These are phyloP conservation scores for Aethionema arabicum DNA, from an alignment of 345 rosid genomes.

Conservation along the genomic window DNA sequence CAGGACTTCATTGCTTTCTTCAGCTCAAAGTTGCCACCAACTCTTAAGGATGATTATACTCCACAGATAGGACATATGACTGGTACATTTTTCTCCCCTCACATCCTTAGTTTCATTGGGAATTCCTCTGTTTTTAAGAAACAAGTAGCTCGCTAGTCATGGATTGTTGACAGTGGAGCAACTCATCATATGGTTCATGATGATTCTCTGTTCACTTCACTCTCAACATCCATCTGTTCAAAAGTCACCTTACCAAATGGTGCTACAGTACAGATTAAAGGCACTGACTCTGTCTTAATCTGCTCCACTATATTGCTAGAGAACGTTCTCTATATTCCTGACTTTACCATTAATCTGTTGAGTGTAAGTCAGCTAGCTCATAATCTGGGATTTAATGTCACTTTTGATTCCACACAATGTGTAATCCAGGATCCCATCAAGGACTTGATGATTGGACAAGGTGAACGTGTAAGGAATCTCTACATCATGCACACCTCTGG, in stretches of 20 bases:
- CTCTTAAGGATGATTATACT: no score
- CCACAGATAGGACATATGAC: no score
- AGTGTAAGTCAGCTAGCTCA: neutral
- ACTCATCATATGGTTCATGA: neutral
- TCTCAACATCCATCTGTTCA: accelerated
- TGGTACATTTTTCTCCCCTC: no score
- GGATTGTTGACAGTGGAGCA: neutral
- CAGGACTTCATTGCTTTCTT: neutral
- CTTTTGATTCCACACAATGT: neutral
- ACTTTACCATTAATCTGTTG: neutral
- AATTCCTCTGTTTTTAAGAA: no score
- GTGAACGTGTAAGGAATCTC: neutral
- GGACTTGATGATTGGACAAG: neutral
- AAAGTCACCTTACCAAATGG: neutral
- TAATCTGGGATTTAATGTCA: neutral
- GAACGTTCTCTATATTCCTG: neutral
- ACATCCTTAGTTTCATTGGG: no score
- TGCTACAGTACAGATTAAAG: neutral
- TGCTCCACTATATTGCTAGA: neutral
- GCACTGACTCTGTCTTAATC: neutral
- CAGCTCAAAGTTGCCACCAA: neutral
- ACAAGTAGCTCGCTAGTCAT: neutral
- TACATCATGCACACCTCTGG: neutral
- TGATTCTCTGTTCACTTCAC: accelerated
- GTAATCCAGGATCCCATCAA: neutral